phyloP scores from a whole-genome alignment of 192 early-diverging fungal genomes.

The Coemansia biformis region DNA sequence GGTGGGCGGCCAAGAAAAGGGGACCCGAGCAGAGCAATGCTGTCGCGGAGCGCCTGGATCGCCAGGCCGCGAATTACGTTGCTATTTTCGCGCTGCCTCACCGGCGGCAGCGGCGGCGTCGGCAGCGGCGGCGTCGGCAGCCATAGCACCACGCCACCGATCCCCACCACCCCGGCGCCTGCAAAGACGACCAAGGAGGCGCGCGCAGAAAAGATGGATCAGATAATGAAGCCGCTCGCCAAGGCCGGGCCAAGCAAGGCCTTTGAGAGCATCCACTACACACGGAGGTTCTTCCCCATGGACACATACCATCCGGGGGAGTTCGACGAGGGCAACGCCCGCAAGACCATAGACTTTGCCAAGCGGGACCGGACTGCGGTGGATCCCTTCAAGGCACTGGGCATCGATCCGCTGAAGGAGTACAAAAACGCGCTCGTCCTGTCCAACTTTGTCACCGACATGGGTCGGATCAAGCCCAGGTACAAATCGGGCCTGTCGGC shows the following conservation, averaged over 20 bases:
- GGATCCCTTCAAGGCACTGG: slow-evolving; percentile 39
- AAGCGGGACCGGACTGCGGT: background rate
- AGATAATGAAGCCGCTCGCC: slow-evolving; percentile 1
- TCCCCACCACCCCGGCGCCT: too few species aligned
- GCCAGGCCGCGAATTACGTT: slow-evolving; percentile 2
- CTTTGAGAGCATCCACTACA: slow-evolving; percentile 21
- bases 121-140: too few species aligned
- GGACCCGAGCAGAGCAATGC: too few species aligned
- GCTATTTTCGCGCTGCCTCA: too few species aligned
- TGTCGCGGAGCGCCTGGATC: too few species aligned
- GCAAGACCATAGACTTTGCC: background rate
- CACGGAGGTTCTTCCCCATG: slow-evolving; percentile 7
- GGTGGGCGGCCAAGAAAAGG: too few species aligned
- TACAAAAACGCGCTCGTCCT: slow-evolving; percentile 55
- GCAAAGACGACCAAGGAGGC: slow-evolving; percentile 8
- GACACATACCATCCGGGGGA: slow-evolving; percentile 30
- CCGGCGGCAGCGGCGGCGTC: too few species aligned
- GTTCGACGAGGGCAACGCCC: slow-evolving; percentile 14
- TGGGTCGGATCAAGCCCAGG: slow-evolving; percentile 60
- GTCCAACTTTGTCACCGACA: slow-evolving; percentile 55
- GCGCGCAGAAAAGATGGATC: slow-evolving; percentile 9
- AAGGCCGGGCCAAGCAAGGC: slow-evolving; percentile 2
- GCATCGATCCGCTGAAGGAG: slow-evolving; percentile 38
- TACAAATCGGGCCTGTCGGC: slow-evolving; percentile 56
- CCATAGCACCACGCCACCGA: too few species aligned